phyloP scores from a whole-genome alignment of 345 rosid species.

The Corymbia maculata region DNA sequence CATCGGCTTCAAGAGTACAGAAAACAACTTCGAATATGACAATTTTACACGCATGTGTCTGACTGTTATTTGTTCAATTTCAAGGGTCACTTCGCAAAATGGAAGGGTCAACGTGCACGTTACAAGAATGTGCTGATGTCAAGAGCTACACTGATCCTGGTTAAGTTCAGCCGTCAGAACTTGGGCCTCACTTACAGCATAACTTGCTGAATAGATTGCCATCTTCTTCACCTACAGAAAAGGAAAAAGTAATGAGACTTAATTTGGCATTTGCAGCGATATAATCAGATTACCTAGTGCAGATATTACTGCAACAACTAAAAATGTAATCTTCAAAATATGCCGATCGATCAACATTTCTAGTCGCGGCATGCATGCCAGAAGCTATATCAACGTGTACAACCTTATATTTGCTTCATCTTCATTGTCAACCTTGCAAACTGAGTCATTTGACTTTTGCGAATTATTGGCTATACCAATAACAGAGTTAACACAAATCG shows the following conservation, averaged over 20 bases:
- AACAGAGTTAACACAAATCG: not conserved
- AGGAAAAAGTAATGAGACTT: not conserved
- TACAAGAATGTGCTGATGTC: not conserved
- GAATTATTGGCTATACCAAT: not conserved
- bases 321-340: not conserved
- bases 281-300: not conserved
- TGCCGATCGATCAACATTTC: not conserved
- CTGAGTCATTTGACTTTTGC: not conserved
- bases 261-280: not conserved
- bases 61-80: not conserved
- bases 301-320: not conserved
- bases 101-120: not conserved
- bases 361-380: not conserved
- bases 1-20: not conserved
- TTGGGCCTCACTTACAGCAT: slow-evolving; percentile 25
- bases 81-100: not conserved
- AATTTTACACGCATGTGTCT: not conserved
- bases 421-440: not conserved
- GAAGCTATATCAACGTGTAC: not conserved
- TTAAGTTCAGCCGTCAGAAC: slow-evolving; percentile 6
- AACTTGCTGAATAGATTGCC: slow-evolving; percentile 30
- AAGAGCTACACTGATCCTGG: slow-evolving; percentile 9
- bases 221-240: slow-evolving; percentile 36
- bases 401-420: not conserved
- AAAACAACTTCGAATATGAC: not conserved